Evolutionary conservation across 371 early-diverging fungal genomes (phyloP).

Genomic region (Mucor sp.): DNA sequence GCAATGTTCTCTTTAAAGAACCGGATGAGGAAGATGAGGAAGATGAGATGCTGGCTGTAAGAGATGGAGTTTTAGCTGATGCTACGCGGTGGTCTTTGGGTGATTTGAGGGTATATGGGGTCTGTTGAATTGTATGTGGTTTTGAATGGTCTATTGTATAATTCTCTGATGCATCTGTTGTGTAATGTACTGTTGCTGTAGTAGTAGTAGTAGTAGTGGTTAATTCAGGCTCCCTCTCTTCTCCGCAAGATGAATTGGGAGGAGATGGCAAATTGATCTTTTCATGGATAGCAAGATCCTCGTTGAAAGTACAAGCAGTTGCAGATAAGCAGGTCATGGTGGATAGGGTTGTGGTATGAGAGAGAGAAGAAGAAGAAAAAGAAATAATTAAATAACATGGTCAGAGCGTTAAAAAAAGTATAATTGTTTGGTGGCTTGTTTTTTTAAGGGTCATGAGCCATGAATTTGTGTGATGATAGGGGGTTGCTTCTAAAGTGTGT

Average conservation of each 20-base stretch:
- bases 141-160: constrained; percentile 43
- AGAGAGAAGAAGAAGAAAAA: not conserved
- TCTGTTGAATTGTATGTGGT: constrained; percentile 14
- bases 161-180: constrained; percentile 32
- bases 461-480: constrained; percentile 1
- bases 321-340: not conserved
- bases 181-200: not conserved
- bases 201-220: not conserved
- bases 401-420: constrained; percentile 4
- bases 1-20: not conserved
- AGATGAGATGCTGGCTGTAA: not conserved
- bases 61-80: not conserved
- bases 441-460: constrained; percentile 4
- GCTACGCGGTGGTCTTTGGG: not conserved
- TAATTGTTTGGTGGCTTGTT: constrained; percentile 4
- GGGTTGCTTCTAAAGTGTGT: not conserved
- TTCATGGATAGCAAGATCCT: not conserved
- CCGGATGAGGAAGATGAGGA: not conserved
- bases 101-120: not conserved
- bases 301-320: not conserved
- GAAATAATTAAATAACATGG: constrained; percentile 3
- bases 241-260: constrained; percentile 43
- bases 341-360: not conserved
- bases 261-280: constrained; percentile 33
- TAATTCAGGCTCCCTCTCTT: constrained; percentile 22